phyloP scores from a whole-genome alignment of 352 stramenopile species.

The Phytopythium boreale region DNA sequence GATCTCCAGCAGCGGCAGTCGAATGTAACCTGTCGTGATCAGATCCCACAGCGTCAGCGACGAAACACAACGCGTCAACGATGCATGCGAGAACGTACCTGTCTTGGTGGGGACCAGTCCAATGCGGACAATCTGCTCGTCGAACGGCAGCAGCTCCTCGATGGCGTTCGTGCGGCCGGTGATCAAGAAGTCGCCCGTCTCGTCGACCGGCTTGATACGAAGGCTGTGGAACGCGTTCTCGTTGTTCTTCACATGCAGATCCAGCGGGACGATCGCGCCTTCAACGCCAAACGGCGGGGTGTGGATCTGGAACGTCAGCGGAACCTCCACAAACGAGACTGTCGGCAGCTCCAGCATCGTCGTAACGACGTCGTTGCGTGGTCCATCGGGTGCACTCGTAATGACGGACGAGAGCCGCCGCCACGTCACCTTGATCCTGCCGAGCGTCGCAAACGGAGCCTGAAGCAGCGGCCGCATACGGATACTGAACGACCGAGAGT shows the following conservation, averaged over 20 bases:
- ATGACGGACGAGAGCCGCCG: slow-evolving; percentile 54
- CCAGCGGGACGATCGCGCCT: slow-evolving; percentile 48
- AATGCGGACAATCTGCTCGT: slow-evolving; percentile 60
- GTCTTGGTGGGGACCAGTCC: slow-evolving; percentile 76
- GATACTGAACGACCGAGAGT: slow-evolving; percentile 61
- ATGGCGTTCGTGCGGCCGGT: slow-evolving; percentile 68
- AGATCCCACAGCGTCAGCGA: slow-evolving; percentile 10
- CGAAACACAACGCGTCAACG: not conserved
- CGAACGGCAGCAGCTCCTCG: slow-evolving; percentile 70
- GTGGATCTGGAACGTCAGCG: slow-evolving; percentile 59
- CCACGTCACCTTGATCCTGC: slow-evolving; percentile 60
- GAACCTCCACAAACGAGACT: slow-evolving; percentile 65
- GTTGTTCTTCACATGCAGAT: slow-evolving; percentile 71
- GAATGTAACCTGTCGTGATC: slow-evolving; percentile 46
- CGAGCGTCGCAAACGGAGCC: slow-evolving; percentile 48
- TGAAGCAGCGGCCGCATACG: slow-evolving; percentile 43
- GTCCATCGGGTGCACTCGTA: slow-evolving; percentile 17
- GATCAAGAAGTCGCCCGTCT: slow-evolving; percentile 75
- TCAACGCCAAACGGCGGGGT: slow-evolving; percentile 76
- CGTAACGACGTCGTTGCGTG: slow-evolving; percentile 53
- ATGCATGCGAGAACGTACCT: slow-evolving; percentile 29
- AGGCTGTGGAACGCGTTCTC: slow-evolving; percentile 67
- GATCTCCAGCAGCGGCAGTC: slow-evolving; percentile 73
- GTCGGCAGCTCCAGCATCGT: slow-evolving; percentile 61
- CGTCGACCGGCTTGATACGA: slow-evolving; percentile 64